A percentile compares a stretch with the other conserved stretches of the same genome.
These are phyloP conservation scores for Aspergillus novofumigatus DNA, from an alignment of 2,329 filamentous ascomycete species.

Conservation along the genomic window DNA sequence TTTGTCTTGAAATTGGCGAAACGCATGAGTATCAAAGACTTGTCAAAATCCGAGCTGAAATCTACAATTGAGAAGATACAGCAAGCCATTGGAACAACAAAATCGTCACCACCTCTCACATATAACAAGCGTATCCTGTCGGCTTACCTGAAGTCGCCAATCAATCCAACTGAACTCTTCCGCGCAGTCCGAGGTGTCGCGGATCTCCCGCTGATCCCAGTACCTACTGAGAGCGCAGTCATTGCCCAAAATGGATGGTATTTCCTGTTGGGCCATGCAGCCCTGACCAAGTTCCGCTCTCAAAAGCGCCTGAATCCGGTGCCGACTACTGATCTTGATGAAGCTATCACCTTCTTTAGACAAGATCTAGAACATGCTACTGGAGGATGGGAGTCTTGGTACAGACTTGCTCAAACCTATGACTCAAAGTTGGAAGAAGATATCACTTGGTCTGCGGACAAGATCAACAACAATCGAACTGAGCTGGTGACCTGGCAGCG, in stretches of 20 bases:
- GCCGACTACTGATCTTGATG: constrained; percentile 77
- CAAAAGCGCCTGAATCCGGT: constrained; percentile 73
- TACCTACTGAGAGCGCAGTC: constrained; percentile 63
- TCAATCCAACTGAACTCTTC: constrained; percentile 77
- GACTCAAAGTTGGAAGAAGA: constrained; percentile 85
- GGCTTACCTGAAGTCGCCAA: constrained; percentile 74
- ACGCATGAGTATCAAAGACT: constrained; percentile 81
- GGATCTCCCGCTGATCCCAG: constrained; percentile 66
- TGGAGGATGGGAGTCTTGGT: constrained; percentile 87
- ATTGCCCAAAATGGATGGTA: constrained; percentile 86
- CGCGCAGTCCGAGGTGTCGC: constrained; percentile 75
- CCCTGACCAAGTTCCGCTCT: constrained; percentile 78
- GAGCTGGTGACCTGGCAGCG: constrained; percentile 74
- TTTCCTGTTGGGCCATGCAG: constrained; percentile 83
- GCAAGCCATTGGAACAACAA: constrained; percentile 71
- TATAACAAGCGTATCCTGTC: constrained; percentile 82
- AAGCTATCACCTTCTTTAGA: constrained; percentile 73
- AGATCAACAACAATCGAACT: constrained; percentile 76
- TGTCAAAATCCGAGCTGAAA: constrained; percentile 87
- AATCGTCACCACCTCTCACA: constrained; percentile 73
- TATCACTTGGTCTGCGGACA: constrained; percentile 84
- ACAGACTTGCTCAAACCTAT: constrained; percentile 78
- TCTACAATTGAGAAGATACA: constrained; percentile 90
- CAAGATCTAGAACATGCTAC: constrained; percentile 79
- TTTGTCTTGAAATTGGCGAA: constrained; percentile 77